Base-by-base conservation (phyloP, 192 early-diverging fungal genomes). In the Backusella tarrabulga region DNA sequence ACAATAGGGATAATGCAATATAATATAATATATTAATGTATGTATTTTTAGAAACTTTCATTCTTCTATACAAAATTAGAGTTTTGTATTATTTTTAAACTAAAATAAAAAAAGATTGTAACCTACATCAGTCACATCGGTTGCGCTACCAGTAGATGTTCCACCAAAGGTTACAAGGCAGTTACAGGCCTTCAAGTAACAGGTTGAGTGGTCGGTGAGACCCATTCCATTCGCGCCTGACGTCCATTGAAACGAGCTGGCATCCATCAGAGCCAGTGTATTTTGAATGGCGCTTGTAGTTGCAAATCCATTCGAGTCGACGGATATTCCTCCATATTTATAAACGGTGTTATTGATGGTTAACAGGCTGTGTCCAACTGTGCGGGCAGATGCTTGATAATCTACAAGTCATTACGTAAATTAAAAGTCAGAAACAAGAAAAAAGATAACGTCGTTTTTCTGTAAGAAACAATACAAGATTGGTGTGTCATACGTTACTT, bases 101-200 rank as follows among this genome's bases (percentile, higher is more conserved):
- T 17, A 44, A 44, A 17, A 17, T 17, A 44, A 50, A 50, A 50
- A 50, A 50, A n/a, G 19, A 50, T 50, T 50, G 19, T 6, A 50
- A 50, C 46, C 6, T 74, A 79, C 77, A 36, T 54, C 82, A 81
- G 76, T 87, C 85, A 78, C 82, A 87, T 71, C 87, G 77, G 3
- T 63, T 44, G 40, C 78, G 80, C 67, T 87, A 77, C 79, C 88
- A 76, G 75, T 91, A 77, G 52, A 84, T 77, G 44, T 77, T 38
- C 92, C 92, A 71, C 92, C 92, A 87, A 92, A 94, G 35, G 88
- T 80, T 6, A 88, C 80, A 63, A 92, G 77, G 36, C 83, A 80
- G 42, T 91, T 86, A 68, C 87, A 88, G 2, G 71, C 60, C 1
- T 76, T 46, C 12, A 83, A 19, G 66, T 78, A 83, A 46, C 82